Conservation (phyloP, 179 eudicot species). For the Silene noctiflora region DNA sequence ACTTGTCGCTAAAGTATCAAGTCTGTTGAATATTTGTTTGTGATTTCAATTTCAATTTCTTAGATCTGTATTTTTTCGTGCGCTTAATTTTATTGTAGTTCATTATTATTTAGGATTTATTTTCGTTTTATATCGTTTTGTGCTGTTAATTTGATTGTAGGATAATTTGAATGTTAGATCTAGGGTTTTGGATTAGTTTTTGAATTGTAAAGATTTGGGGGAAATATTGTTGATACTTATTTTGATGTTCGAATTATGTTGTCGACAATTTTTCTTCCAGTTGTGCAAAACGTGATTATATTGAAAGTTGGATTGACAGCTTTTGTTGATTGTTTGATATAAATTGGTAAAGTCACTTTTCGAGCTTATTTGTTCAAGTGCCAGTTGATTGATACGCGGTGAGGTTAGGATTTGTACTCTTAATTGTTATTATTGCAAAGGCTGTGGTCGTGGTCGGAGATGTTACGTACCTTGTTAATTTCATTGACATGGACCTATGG, state of each 20-base stretch:
- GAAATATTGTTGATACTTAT: too few relatives aligned
- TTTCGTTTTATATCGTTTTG: background rate
- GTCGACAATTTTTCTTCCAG: background rate
- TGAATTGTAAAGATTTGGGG: background rate
- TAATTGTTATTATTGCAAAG: too few relatives aligned
- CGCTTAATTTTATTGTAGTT: background rate
- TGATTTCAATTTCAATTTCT: background rate
- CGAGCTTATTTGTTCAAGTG: background rate
- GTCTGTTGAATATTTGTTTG: background rate
- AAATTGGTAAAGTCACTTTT: background rate
- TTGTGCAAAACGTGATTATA: background rate
- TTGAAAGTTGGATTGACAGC: background rate
- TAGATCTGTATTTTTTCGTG: background rate
- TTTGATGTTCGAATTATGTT: background rate
- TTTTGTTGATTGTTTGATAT: background rate
- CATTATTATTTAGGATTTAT: background rate
- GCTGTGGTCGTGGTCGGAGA: too few relatives aligned
- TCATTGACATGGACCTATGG: too few relatives aligned
- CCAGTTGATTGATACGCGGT: too few relatives aligned
- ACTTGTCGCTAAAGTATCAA: background rate
- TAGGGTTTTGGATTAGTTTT: constrained; percentile 5
- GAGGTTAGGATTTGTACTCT: background rate
- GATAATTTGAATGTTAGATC: background rate
- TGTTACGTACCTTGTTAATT: background rate
- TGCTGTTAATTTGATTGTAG: background rate